phyloP scores from a whole-genome alignment of 192 early-diverging fungal species.

The Phycomyces blakesleeanus region DNA sequence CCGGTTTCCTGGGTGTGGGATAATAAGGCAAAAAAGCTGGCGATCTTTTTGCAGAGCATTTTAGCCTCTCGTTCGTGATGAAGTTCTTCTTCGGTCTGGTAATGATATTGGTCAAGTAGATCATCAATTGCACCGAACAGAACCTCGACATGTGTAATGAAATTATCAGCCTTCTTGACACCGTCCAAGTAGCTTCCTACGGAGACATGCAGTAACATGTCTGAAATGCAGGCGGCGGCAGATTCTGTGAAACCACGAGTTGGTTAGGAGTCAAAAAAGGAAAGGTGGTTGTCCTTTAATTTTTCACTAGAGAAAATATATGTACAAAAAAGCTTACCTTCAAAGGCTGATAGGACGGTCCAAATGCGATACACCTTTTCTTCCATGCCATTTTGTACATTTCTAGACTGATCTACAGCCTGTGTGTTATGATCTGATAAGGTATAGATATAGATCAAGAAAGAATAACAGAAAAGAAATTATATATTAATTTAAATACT shows the following conservation, averaged over 20 bases:
- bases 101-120: slow-evolving; percentile 55
- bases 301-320: too few relatives aligned
- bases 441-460: neutral
- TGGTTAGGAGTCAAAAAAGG: neutral
- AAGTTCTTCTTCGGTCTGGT: slow-evolving; percentile 37
- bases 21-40: slow-evolving; percentile 90
- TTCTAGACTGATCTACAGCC: slow-evolving; percentile 57
- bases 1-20: slow-evolving; percentile 69
- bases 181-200: slow-evolving; percentile 69
- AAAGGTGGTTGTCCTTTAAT: neutral
- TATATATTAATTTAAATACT: too few relatives aligned
- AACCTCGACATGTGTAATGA: slow-evolving; percentile 82
- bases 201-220: slow-evolving; percentile 81
- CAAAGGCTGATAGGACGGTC: slow-evolving; percentile 80
- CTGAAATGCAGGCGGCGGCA: slow-evolving; percentile 84
- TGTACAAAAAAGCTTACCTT: too few relatives aligned
- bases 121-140: slow-evolving; percentile 79
- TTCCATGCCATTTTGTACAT: slow-evolving; percentile 63
- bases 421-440: slow-evolving; percentile 21
- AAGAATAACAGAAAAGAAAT: neutral
- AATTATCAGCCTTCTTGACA: slow-evolving; percentile 67
- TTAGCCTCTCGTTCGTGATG: slow-evolving; percentile 83
- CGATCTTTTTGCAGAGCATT: slow-evolving; percentile 88
- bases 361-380: slow-evolving; percentile 86
- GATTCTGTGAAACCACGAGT: slow-evolving; percentile 51